Percentiles rank a stretch among this genome's conserved stretches.
Conservation (phyloP, 2,329 filamentous ascomycete genomes). For the Diplodia intermedia region DNA sequence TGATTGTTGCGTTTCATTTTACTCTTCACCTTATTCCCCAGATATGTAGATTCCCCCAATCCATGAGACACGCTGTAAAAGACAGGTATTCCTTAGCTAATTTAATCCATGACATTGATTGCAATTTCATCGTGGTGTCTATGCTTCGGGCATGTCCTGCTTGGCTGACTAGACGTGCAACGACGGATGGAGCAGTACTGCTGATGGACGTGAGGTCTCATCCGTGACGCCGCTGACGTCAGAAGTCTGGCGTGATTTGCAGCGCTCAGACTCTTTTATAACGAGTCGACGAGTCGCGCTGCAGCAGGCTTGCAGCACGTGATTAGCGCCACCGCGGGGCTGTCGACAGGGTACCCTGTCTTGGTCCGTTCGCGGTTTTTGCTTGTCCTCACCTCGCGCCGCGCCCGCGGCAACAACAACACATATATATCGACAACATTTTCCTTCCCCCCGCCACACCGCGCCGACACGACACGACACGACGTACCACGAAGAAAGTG, state of each 20-base stretch:
- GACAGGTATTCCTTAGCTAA: not conserved
- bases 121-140: too few relatives aligned
- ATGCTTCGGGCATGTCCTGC: not conserved
- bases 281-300: conserved; percentile 9
- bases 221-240: conserved; percentile 9
- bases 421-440: not conserved
- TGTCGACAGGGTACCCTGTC: not conserved
- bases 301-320: not conserved
- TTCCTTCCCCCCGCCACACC: not conserved
- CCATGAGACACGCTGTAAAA: conserved; percentile 19
- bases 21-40: not conserved
- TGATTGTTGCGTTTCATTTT: not conserved
- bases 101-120: not conserved
- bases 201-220: not conserved
- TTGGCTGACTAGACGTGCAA: not conserved
- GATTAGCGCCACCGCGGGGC: not conserved
- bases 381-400: not conserved
- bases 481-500: not conserved
- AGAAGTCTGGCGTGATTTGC: not conserved
- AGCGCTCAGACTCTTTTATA: not conserved
- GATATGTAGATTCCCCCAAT: conserved; percentile 25
- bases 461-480: too few relatives aligned
- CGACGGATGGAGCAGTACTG: too few relatives aligned
- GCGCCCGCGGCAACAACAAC: too few relatives aligned
- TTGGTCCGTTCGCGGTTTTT: not conserved